Evolutionary conservation across 306 rosid genomes (phyloP).

Genomic region (Pyrus bretschneideri): DNA sequence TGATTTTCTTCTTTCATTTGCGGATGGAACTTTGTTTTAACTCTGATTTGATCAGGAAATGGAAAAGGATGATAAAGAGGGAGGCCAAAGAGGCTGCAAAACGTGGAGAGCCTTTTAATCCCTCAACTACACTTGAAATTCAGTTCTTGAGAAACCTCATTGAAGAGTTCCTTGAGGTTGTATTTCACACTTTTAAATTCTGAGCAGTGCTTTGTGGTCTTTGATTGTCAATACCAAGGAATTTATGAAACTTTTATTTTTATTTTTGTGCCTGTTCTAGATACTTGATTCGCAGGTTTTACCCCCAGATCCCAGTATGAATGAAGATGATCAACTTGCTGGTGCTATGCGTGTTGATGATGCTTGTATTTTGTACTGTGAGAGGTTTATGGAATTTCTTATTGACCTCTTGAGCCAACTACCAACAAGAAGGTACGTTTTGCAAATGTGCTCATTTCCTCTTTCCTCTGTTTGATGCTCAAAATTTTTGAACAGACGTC

Average conservation of each 20-base stretch:
- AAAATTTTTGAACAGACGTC: neutral
- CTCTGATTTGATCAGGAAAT: constrained; percentile 76
- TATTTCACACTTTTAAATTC: constrained; percentile 8
- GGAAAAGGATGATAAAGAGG: constrained; percentile 83
- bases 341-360: constrained; percentile 42
- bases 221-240: neutral
- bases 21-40: constrained; percentile 95
- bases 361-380: constrained; percentile 91
- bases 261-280: constrained; percentile 32
- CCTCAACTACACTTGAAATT: constrained; percentile 61
- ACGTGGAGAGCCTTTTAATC: constrained; percentile 57
- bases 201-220: neutral
- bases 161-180: constrained; percentile 89
- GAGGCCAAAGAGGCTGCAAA: constrained; percentile 60
- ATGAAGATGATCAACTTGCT: constrained; percentile 32
- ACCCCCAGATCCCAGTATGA: constrained; percentile 29
- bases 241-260: neutral
- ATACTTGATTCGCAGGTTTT: constrained; percentile 70
- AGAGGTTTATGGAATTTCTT: constrained; percentile 97
- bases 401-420: constrained; percentile 97
- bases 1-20: constrained; percentile 10
- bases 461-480: neutral
- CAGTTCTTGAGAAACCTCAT: constrained; percentile 71
- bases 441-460: neutral
- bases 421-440: constrained; percentile 82